Conservation (phyloP, 371 early-diverging fungal genomes). For the Apophysomyces sp. region DNA sequence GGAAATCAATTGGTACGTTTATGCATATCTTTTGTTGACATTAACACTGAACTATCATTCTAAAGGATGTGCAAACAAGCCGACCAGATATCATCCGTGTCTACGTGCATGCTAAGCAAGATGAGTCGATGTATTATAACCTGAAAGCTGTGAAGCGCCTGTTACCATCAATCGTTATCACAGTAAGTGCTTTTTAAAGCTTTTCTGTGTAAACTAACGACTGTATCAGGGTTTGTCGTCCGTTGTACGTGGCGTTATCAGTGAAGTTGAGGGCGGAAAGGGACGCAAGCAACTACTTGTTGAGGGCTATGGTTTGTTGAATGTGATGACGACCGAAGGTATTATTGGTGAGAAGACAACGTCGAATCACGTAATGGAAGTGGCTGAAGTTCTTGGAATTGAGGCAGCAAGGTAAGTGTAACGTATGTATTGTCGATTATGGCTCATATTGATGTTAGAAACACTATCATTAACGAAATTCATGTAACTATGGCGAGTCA, state of each 20-base stretch:
- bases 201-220: not conserved
- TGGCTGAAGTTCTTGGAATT: slow-evolving; percentile 92
- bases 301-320: slow-evolving; percentile 94
- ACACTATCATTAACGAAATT: slow-evolving; percentile 88
- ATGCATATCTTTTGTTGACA: not conserved
- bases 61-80: slow-evolving; percentile 72
- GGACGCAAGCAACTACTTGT: slow-evolving; percentile 74
- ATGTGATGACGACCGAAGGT: slow-evolving; percentile 90
- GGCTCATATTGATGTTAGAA: slow-evolving; percentile 23
- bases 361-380: slow-evolving; percentile 96
- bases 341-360: slow-evolving; percentile 81
- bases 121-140: slow-evolving; percentile 66
- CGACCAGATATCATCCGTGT: slow-evolving; percentile 76
- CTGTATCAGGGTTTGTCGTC: slow-evolving; percentile 72
- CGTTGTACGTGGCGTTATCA: slow-evolving; percentile 89
- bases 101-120: slow-evolving; percentile 67
- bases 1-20: slow-evolving; percentile 58
- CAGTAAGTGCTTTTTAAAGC: slow-evolving; percentile 21
- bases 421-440: not conserved
- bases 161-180: slow-evolving; percentile 81
- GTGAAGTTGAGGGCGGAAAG: slow-evolving; percentile 63
- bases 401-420: slow-evolving; percentile 82
- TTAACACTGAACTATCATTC: not conserved
- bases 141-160: slow-evolving; percentile 86
- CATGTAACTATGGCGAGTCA: slow-evolving; percentile 86